Evolutionary conservation across 2,329 filamentous ascomycete species (phyloP), one percentile per base, ranked within the genome.

Genomic region (Gyromitra esculenta): DNA sequence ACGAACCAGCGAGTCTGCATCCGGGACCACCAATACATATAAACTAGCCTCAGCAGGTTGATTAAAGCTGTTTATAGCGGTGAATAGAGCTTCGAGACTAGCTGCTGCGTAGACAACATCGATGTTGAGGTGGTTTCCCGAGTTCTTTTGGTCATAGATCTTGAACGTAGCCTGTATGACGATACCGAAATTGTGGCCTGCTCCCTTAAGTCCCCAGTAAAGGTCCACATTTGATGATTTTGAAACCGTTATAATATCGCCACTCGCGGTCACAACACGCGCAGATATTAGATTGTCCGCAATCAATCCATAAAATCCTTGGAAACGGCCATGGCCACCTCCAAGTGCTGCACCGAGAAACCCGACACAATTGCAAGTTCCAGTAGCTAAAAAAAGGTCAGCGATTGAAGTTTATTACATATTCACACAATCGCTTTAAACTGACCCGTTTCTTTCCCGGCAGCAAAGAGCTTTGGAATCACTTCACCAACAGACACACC

Each of bases 131-230:
- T 70, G 66, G 9, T 39, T n/a, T 13, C 66, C 66, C 4, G 31
- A 37, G 39, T 70, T 70, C 3, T 31, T 21, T 41, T 35, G 31
- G 35, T 86, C 84, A 78, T 86, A 87, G 64, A 88, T 84, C 80
- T 86, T 86, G 25, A 83, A 82, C 0, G 84, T 85, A 9, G 86
- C 81, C 0, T 84, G 84, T 0, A 86, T 88, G 18, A 89, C 85
- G 71, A 89, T 85, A 57, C 88, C 88, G 73, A 89, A 89, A 81
- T 89, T 89, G 76, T 88, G 86, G 0, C 87, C 88, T 1, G 87
- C 88, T 5, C 88, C 88, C 62, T 84, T 83, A 79, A 89, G 84
- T 0, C 84, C 88, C 88, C 87, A 90, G 81, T 84, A 89, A 5
- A 89, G 84, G 52, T 89, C 87, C 0, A 85, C 84, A 6, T 82